Evolutionary conservation across 2,329 filamentous ascomycete genomes (phyloP), one percentile per base, ranked within the genome.

Genomic region (Bretziella fagacearum): DNA sequence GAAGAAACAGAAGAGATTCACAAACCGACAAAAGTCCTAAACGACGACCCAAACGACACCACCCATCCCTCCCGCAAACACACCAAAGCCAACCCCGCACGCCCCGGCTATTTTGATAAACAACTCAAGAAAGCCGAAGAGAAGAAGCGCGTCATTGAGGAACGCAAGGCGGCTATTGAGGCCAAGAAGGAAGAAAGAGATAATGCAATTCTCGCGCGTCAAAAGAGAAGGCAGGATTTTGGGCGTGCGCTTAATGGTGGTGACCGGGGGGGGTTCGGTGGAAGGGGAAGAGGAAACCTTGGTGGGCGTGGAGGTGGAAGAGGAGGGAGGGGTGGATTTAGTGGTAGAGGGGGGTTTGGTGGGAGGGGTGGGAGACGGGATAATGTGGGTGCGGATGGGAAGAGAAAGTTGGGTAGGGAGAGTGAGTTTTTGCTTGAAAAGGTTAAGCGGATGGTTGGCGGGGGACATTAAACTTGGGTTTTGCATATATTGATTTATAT

Each of bases 331-430:
- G 43, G 37, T 20, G 44, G 41, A 4, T 37, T 23, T 26, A 23
- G 30, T 5, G 27, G 26, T 10, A 25, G 40, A 13, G 26, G 45
- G 2, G 32, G 30, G 5, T 6, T 13, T 7, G 40, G 40, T 10
- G 40, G 40, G 26, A 26, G 11, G 20, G 39, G 35, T 42, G 29
- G 40, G 26, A 26, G 11, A 26, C 29, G 35, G 33, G 29, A 42
- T 15, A 29, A 27, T 18, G 20, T 43, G 13, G 26, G 36, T 18
- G 60, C 66, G 54, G 73, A 78, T 56, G 81, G 81, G 6, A 74
- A 79, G 63, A 68, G 77, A 57, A 84, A 81, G 62, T 59, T 91
- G 37, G 83, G 84, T 1, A 69, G 81, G 48, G 82, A 87, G 65
- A 83, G 82, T 54, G 73, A 70, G 32, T 69, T 84, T 27, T 56